Conservation (phyloP, 2,329 filamentous ascomycete species). For the Hymenoscyphus albidus region DNA sequence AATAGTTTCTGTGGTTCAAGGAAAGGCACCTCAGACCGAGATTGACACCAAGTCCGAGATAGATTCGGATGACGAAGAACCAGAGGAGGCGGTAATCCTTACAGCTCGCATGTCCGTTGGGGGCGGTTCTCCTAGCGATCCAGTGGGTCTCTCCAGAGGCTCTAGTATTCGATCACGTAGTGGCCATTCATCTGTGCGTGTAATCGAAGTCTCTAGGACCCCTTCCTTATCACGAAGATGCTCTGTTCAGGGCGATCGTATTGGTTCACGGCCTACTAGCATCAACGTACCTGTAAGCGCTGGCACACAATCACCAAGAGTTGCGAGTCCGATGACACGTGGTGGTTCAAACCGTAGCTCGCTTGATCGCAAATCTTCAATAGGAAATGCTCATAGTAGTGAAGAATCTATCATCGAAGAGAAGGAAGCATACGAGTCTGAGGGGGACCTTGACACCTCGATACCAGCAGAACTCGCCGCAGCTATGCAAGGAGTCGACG, state of each 20-base stretch:
- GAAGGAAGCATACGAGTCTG: constrained; percentile 17
- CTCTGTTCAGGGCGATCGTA: constrained; percentile 24
- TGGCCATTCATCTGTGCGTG: constrained; percentile 31
- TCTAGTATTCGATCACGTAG: constrained; percentile 32
- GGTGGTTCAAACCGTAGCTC: constrained; percentile 24
- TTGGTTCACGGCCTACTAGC: constrained; percentile 26
- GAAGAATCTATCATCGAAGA: constrained; percentile 33
- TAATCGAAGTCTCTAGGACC: constrained; percentile 34
- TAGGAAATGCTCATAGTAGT: constrained; percentile 21
- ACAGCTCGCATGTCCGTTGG: constrained; percentile 35
- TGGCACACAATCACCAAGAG: constrained; percentile 23
- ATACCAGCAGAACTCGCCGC: constrained; percentile 26
- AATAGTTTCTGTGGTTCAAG: constrained; percentile 21
- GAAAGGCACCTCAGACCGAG: constrained; percentile 23
- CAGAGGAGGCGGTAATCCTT: constrained; percentile 31
- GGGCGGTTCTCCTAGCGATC: constrained; percentile 28
- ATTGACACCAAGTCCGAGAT: constrained; percentile 20
- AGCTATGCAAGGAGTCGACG: constrained; percentile 29
- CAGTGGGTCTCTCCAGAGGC: constrained; percentile 21
- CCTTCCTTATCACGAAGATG: constrained; percentile 23
- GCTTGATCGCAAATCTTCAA: constrained; percentile 21
- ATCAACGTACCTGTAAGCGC: constrained; percentile 19
- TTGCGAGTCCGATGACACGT: constrained; percentile 27
- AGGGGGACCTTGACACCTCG: constrained; percentile 19
- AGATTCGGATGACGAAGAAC: constrained; percentile 30